Base-by-base conservation (phyloP, 306 rosid genomes). In the Casuarina glauca region DNA sequence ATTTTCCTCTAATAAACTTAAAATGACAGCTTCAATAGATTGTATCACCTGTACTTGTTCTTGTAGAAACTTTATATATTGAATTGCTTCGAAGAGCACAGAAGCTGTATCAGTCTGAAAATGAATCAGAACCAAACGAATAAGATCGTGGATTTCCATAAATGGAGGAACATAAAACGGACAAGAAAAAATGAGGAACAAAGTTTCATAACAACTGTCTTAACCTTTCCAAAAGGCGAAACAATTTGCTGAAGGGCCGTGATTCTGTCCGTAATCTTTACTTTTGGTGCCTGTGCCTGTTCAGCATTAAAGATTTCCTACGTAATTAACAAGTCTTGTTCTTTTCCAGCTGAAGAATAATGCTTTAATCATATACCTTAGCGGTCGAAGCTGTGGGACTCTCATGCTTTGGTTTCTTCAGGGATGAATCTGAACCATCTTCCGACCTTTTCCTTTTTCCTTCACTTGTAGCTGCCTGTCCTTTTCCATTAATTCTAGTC, bases 201-300 rank as follows among this genome's bases (percentile, higher is more conserved):
- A 53, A 35, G 55, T 15, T 12, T 48, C 43, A 53, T 63, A 69
- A 82, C 81, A 80, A 84, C 72, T 66, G 80, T 16, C 60, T 79
- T 57, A 46, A 95, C 98, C 97, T 95, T 95, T 87, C 98, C 98
- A 81, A 95, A 95, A 54, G 98, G 98, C 79, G 98, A 92, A 81
- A 95, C 98, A 75, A 95, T 95, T 88, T 92, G 98, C 78, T 95
- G 98, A 83, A 95, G 97, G 75, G 95, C 85, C 46, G 97, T 86
- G 86, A 95, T 91, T 85, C 81, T 92, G 66, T 95, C 97, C 16
- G 82, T 88, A 76, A 95, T 71, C 94, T 92, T 95, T 87, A 91
- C 97, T 91, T 95, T 95, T 52, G 98, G 97, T 74, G 91, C 92
- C 80, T 89, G 97, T 72, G 87, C 83, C 93, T 89, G 76, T 84